Evolutionary conservation across 2,329 filamentous ascomycete species (phyloP), one percentile per base, ranked within the genome.

Genomic region (Fusarium sp.): DNA sequence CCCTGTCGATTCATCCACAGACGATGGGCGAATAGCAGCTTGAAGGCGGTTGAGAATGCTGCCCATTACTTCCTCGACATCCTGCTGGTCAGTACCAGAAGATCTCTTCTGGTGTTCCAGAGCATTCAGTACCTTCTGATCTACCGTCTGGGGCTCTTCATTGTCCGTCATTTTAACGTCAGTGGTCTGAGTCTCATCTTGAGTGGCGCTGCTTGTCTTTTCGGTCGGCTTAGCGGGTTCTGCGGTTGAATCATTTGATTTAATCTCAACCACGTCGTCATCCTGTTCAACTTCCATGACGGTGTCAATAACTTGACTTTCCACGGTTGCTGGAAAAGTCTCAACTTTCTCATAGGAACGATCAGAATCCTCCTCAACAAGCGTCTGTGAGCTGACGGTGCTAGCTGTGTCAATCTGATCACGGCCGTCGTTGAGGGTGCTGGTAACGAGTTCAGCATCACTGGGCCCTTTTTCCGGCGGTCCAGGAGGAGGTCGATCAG

Each of bases 1-100:
- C 4, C 91, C 91, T 43, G 89, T 82, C 28, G 77, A 86, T 8
- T 84, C 80, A 57, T 81, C 77, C 61, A 92, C 88, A 5, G 85
- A 86, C n/a, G 85, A 85, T 7, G 93, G 87, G 57, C 86, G 89
- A 74, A 98, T 94, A 4, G 95, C 94, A 51, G 92, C 94, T 73
- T 96, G 92, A n/a, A 97, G 83, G 49, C 96, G 91, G 74, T 95
- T 94, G 59, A 97, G 88, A 24, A 97, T 92, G 73, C 95, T 96
- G 59, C 93, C 93, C 81, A 97, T 94, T 44, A 97, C 95, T 78
- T 99, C 96, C 14, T 94, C 94, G 6, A 97, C 95, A 78, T 99
- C 96, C 79, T 99, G 94, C 75, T 99, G 96, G 32, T 93, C 83
- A 1, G 85, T 87, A 4, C 85, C 85, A 11, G 82, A 83, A 30